Base-by-base conservation (phyloP, 176 grass and related monocot species). In the Oryza glaberrima region DNA sequence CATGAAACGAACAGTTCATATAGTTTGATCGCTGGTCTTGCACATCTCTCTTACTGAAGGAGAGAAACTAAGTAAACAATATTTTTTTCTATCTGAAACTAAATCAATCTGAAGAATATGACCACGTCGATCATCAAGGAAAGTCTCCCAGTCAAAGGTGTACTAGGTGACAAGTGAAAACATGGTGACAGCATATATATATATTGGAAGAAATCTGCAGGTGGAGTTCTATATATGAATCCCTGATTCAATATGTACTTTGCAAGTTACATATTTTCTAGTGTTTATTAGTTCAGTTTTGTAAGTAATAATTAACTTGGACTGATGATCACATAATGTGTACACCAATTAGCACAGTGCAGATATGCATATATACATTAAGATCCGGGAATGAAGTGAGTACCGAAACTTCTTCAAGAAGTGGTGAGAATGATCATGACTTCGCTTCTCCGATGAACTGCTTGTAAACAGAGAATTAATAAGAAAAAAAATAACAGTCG, bases 351-450 rank as follows among this genome's bases (percentile, higher is more conserved):
- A 67, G 7, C 2, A 52, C 26, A 3, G 65, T 26, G 25, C 38
- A 13, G 4, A 3, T 4, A 34, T 2, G 40, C 9, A 58, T 60
- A 41, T 56, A 60, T 56, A 54, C 51, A 73, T 28, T 46, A 75
- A 70, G 17, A 77, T 6, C 0, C 32, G 70, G 35, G 44, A 9
- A 76, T 20, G 6, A 36, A 69, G 77, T 17, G 74, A 22, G 49
- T 88, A 92, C 90, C 90, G 36, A 7, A 74, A 70, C 68, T 88
- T 85, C 78, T 88, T 92, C 75, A 46, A 45, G 48, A 52, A 45
- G 47, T 43, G 68, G 11, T 54, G 73, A 70, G 86, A 86, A 70
- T 70, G 74, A 22, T 63, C 82, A 25, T 60, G 41, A 44, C 65
- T 82, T 51, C 48, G 34, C 19, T 79, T 88, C 73, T 85, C 74